Base-by-base conservation (phyloP, 768 basidiomycete genomes). In the Rubroboletus satanas region DNA sequence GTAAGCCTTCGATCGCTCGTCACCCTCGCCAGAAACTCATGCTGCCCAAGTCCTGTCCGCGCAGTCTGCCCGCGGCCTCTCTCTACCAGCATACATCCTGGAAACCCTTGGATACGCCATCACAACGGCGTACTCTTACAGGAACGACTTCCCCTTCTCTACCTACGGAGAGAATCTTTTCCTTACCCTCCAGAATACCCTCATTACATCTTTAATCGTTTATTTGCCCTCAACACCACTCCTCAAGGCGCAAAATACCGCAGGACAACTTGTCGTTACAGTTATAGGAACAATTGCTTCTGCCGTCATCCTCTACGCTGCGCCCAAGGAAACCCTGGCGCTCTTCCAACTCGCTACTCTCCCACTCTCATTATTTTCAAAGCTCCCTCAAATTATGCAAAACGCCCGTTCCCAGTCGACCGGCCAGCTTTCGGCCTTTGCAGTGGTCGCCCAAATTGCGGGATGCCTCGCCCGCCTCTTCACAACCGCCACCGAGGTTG, bases 91-190 rank as follows among this genome's bases (percentile, higher is more conserved):
- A 5, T 98, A 93, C 70, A 72, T 89, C 47, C 85, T 99, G 21
- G 96, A 98, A 68, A 98, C 96, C 0, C 76, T 90, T 29, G 82
- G 91, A 0, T 97, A 97, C 63, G 88, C 87, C 28, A 94, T 99
- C 64, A 93, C 86, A 0, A 81, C 94, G 28, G 84, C 84, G 11
- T 99, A 98, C 73, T 88, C 94, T 2, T 83, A 83, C 63, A 79
- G 93, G 23, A 88, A 92, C 65, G 71, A 77, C 23, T 98, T 95
- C 72, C 93, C 97, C 0, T 97, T 98, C 78, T 93, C 91, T 18
- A 98, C 97, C 0, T 99, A 98, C 56, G 97, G 97, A 65, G 97
- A 99, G 73, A 98, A 96, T 76, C 69, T 94, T 53, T 98, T 98
- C 83, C 80, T 98, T 46, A 85, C 91, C 31, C 65, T 93, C 55